A percentile compares a stretch with the other conserved stretches of the same genome.
phyloP scores from a whole-genome alignment of 257 asterid species.

The Solanum dulcamara region DNA sequence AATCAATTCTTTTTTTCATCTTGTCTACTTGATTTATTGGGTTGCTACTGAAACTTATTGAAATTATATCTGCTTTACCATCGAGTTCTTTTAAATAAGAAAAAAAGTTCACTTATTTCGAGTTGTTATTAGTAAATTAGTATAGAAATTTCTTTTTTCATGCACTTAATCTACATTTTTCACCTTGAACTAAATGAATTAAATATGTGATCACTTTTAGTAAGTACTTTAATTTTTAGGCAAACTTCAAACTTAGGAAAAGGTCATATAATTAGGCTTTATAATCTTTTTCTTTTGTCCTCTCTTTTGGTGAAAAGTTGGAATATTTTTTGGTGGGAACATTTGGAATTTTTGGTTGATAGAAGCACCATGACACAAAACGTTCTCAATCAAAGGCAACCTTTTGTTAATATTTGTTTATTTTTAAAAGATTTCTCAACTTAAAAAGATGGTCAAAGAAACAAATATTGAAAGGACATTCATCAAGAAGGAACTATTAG shows the following conservation, averaged over 20 bases:
- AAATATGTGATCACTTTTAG: background rate
- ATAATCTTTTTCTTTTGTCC: background rate
- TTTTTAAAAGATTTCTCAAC: background rate
- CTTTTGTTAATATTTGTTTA: background rate
- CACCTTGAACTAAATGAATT: background rate
- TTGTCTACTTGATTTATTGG: background rate
- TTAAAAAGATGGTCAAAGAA: background rate
- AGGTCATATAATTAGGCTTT: background rate
- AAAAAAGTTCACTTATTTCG: too few species aligned
- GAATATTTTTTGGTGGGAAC: background rate
- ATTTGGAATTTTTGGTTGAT: background rate
- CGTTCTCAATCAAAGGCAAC: background rate
- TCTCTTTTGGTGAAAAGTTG: background rate
- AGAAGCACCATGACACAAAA: background rate
- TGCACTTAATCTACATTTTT: too few species aligned
- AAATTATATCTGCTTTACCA: background rate
- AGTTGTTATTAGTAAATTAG: too few species aligned
- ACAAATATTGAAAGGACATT: background rate
- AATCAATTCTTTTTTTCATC: too few species aligned
- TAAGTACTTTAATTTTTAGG: background rate
- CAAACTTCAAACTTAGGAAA: background rate
- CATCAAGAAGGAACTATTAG: background rate
- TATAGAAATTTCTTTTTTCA: too few species aligned
- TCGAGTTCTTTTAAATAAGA: too few species aligned
- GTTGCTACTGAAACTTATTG: background rate